Evolutionary conservation across 1,284 basidiomycete species (phyloP).

Genomic region (Cystobasidium sp.): DNA sequence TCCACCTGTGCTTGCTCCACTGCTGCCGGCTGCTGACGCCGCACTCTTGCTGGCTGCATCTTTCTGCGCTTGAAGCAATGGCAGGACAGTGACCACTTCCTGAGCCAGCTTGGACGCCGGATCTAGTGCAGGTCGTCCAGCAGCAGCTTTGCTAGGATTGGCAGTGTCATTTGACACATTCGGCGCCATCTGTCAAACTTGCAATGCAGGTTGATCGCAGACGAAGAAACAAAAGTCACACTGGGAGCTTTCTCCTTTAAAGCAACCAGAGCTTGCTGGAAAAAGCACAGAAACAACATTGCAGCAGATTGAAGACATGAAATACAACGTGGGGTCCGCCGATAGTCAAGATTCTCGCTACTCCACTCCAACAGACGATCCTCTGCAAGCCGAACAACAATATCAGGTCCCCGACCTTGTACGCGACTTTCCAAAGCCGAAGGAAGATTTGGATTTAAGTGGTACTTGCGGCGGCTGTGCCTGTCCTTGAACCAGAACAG

Average conservation of each 20-base stretch:
- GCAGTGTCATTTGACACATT: neutral
- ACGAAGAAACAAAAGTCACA: neutral
- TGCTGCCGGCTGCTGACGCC: neutral
- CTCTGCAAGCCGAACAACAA: too few relatives aligned
- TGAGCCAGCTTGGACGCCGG: neutral
- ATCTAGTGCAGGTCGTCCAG: neutral
- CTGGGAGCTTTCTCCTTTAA: too few relatives aligned
- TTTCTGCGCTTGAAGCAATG: neutral
- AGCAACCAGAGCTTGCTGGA: neutral
- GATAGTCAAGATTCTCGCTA: neutral
- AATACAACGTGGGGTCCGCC: too few relatives aligned
- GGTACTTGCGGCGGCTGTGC: neutral
- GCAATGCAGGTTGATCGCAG: neutral
- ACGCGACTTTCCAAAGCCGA: conserved; percentile 18
- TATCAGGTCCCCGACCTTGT: conserved; percentile 20
- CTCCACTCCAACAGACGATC: neutral
- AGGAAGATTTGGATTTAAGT: neutral
- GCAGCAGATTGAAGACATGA: too few relatives aligned
- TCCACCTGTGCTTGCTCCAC: neutral
- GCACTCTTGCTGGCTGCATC: neutral
- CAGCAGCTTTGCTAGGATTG: neutral
- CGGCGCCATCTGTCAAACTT: neutral
- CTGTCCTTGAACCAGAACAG: neutral
- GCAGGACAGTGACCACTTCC: conserved; percentile 2
- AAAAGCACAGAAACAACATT: neutral